Evolutionary conservation across 2,329 filamentous ascomycete species (phyloP).

Genomic region (Trichoderma koningii): DNA sequence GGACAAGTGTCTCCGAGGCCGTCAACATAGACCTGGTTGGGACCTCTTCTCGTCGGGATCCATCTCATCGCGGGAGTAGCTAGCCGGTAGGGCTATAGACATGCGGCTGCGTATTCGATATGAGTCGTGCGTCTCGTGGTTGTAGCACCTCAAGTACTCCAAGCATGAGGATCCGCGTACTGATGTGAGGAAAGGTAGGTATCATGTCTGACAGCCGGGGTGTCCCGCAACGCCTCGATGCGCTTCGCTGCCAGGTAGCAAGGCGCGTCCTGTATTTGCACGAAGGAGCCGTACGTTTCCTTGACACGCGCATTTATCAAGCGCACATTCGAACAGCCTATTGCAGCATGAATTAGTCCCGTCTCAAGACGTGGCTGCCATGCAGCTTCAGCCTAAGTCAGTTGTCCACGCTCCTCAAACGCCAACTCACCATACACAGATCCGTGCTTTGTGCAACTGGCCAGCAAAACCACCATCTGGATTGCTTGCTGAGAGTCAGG

Average conservation of each 20-base stretch:
- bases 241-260: background rate
- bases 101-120: background rate
- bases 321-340: background rate
- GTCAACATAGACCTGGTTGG: conserved; percentile 2
- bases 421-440: background rate
- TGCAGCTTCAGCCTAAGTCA: background rate
- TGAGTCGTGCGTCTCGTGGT: background rate
- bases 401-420: background rate
- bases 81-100: conserved; percentile 26
- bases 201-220: background rate
- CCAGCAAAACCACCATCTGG: background rate
- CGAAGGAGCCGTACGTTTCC: background rate
- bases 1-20: conserved; percentile 13
- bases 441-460: background rate
- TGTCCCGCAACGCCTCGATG: background rate
- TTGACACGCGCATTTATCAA: background rate
- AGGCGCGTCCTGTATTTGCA: background rate
- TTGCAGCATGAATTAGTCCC: conserved; percentile 10
- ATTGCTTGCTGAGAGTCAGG: background rate
- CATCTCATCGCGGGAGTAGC: conserved; percentile 13
- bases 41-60: conserved; percentile 1
- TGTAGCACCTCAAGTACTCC: background rate
- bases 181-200: background rate
- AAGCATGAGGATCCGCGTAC: background rate
- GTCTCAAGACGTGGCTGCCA: conserved; percentile 4